These are phyloP conservation scores for rapeseed (Brassica napus) DNA, from an alignment of 345 rosid species.

Conservation along the genomic window DNA sequence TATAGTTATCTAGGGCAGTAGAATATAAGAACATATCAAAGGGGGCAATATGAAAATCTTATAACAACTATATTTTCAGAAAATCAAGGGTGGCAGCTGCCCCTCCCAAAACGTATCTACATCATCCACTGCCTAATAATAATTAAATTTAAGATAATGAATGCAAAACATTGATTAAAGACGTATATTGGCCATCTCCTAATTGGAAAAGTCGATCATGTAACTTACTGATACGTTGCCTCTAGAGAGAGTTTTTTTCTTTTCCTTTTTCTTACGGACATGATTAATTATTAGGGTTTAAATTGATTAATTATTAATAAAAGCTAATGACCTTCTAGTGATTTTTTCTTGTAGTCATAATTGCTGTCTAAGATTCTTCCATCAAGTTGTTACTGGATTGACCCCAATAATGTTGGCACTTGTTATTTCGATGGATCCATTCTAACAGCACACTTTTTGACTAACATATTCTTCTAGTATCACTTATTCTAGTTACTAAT, in stretches of 20 bases:
- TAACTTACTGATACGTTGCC: neutral
- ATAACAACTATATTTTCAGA: neutral
- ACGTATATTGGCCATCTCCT: neutral
- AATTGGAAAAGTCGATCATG: neutral
- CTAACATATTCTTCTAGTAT: constrained; percentile 7
- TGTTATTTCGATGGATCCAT: constrained; percentile 38
- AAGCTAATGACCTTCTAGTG: constrained; percentile 25
- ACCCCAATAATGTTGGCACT: constrained; percentile 32
- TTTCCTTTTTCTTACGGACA: neutral
- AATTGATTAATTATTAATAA: constrained; percentile 9
- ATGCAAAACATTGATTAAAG: neutral
- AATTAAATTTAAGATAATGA: neutral
- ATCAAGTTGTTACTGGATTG: constrained; percentile 32
- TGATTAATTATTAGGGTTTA: neutral
- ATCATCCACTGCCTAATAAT: neutral
- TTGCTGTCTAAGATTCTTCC: constrained; percentile 57
- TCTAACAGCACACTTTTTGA: constrained; percentile 29
- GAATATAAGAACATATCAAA: neutral
- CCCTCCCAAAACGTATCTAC: neutral
- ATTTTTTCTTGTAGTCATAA: constrained; percentile 43
- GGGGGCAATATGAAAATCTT: neutral
- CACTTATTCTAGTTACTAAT: neutral
- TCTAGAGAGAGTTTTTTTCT: neutral
- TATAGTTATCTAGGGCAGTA: neutral
- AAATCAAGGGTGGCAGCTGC: neutral